These are phyloP conservation scores for Alternaria solani DNA, from an alignment of 2,329 filamentous ascomycete species.

Conservation along the genomic window DNA sequence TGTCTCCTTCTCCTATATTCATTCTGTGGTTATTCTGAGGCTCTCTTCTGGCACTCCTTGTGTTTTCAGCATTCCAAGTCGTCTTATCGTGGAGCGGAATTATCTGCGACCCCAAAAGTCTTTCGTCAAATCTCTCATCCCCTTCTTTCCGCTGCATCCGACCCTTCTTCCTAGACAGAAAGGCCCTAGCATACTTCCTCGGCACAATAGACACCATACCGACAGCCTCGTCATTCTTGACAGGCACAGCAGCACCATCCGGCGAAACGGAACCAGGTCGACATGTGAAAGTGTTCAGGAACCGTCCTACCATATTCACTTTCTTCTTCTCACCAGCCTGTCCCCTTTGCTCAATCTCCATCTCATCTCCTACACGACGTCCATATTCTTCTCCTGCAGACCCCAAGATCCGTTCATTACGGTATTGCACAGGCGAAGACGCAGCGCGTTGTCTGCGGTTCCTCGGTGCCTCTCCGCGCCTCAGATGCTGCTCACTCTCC, in stretches of 20 bases:
- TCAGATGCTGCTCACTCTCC: neutral
- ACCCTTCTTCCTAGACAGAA: neutral
- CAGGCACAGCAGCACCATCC: neutral
- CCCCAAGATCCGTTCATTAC: neutral
- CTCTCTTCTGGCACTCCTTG: neutral
- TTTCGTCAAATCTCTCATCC: neutral
- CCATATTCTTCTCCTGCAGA: neutral
- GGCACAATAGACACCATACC: neutral
- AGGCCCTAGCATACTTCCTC: slow-evolving; percentile 3
- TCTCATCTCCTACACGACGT: neutral
- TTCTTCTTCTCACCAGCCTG: neutral
- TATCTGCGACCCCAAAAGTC: neutral
- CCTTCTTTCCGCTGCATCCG: neutral
- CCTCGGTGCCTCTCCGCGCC: neutral
- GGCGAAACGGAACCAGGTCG: slow-evolving; percentile 3
- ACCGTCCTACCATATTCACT: neutral
- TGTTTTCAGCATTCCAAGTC: neutral
- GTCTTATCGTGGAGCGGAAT: neutral
- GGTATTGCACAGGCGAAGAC: neutral
- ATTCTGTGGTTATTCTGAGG: neutral
- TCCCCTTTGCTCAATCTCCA: neutral
- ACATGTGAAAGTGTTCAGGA: slow-evolving; percentile 1
- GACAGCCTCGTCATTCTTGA: neutral
- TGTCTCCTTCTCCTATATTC: neutral
- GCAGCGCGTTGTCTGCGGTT: neutral